Evolutionary conservation across 2,329 filamentous ascomycete genomes (phyloP).

Genomic region (Pestalotiopsis sp.): DNA sequence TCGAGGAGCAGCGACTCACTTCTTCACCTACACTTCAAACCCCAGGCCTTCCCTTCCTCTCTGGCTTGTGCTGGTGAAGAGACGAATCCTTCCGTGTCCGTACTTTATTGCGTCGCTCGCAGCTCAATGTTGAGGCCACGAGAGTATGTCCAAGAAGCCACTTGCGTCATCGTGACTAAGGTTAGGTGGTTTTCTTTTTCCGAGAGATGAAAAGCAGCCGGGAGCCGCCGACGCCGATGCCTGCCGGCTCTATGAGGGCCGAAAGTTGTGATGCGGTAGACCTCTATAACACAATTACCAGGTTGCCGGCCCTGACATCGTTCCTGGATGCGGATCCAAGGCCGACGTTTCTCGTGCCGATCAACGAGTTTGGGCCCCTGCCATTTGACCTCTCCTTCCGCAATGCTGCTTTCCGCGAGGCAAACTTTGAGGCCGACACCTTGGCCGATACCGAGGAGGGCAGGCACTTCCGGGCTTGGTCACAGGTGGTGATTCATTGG

Average conservation of each 20-base stretch:
- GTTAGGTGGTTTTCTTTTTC: background rate
- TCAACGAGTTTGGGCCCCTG: background rate
- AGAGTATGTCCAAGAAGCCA: background rate
- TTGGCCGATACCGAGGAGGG: constrained; percentile 1
- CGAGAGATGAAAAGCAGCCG: background rate
- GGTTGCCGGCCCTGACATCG: background rate
- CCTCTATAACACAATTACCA: background rate
- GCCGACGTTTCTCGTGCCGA: constrained; percentile 12
- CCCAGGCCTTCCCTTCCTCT: too few species aligned
- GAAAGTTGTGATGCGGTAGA: background rate
- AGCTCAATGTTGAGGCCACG: background rate
- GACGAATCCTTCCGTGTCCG: too few species aligned
- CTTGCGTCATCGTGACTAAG: background rate
- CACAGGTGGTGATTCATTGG: constrained; percentile 11
- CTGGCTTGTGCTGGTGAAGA: too few species aligned
- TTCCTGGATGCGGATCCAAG: constrained; percentile 14
- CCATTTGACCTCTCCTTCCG: constrained; percentile 3
- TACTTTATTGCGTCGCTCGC: background rate
- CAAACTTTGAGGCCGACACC: background rate
- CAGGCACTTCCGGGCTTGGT: constrained; percentile 10
- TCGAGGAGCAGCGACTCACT: too few species aligned
- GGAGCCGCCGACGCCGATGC: background rate
- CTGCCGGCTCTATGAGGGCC: background rate
- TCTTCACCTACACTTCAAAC: too few species aligned
- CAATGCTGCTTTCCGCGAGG: constrained; percentile 5